phyloP scores from a whole-genome alignment of 192 early-diverging fungal species.

The Entrophospora sp. region DNA sequence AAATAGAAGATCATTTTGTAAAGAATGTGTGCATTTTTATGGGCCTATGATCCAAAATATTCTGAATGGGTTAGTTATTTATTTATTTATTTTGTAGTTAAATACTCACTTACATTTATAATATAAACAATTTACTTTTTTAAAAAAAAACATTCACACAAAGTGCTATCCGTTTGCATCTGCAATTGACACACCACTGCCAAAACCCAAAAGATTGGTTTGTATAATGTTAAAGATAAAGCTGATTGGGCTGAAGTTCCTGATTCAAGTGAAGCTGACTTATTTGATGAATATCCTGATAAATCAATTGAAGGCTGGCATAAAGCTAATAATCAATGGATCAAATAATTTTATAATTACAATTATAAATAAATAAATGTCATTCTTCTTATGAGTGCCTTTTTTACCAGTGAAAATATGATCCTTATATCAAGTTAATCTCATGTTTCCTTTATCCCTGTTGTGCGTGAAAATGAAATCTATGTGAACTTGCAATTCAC shows the following conservation, averaged over 20 bases:
- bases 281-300: conserved; percentile 44
- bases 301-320: conserved; percentile 52
- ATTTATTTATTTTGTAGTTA: conserved; percentile 24
- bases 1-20: conserved; percentile 45
- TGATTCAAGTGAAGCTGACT: conserved; percentile 16
- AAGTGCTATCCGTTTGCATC: conserved; percentile 41
- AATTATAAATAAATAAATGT: too few relatives aligned
- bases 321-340: conserved; percentile 34
- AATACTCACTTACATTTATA: conserved; percentile 22
- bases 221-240: conserved; percentile 41
- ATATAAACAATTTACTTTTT: too few relatives aligned
- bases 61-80: conserved; percentile 21
- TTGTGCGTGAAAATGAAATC: too few relatives aligned
- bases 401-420: too few relatives aligned
- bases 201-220: conserved; percentile 23
- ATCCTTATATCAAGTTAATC: too few relatives aligned
- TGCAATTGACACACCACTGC: conserved; percentile 50
- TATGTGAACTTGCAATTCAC: too few relatives aligned
- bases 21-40: conserved; percentile 48
- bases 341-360: too few relatives aligned
- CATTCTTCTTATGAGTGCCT: too few relatives aligned
- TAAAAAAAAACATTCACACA: too few relatives aligned
- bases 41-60: conserved; percentile 24
- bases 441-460: too few relatives aligned
- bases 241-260: conserved; percentile 40